Evolutionary conservation across 108 stramenopile genomes (phyloP).

Genomic region (Pseudonitzschia delicatissima): DNA sequence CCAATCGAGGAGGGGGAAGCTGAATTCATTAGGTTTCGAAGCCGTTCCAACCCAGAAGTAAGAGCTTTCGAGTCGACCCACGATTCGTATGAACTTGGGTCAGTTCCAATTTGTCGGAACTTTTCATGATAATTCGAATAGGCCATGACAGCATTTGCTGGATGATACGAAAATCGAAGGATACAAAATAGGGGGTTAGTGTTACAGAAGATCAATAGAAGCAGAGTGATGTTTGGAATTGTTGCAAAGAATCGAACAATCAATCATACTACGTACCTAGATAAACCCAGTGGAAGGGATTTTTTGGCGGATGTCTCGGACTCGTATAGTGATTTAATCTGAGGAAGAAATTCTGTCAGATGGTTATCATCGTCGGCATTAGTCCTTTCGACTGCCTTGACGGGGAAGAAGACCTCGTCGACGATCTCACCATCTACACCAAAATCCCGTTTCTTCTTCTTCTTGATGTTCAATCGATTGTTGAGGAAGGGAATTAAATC

Average conservation of each 20-base stretch:
- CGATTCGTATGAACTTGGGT: slow-evolving; percentile 1
- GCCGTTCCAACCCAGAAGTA: not conserved
- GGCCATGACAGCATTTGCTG: slow-evolving; percentile 10
- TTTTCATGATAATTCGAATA: slow-evolving; percentile 12
- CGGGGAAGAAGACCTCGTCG: not conserved
- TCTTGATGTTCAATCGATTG: not conserved
- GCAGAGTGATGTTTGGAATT: not conserved
- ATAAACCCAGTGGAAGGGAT: slow-evolving; percentile 10
- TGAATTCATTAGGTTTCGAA: not conserved
- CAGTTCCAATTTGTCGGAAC: slow-evolving; percentile 8
- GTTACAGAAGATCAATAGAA: not conserved
- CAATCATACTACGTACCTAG: not conserved
- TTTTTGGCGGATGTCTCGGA: not conserved
- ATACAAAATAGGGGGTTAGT: not conserved
- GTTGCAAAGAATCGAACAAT: not conserved
- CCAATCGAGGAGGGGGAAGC: not conserved
- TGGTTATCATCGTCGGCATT: slow-evolving; percentile 8
- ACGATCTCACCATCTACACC: not conserved
- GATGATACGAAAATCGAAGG: not conserved
- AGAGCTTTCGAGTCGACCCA: slow-evolving; percentile 8
- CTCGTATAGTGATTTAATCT: slow-evolving; percentile 5
- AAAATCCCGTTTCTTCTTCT: not conserved
- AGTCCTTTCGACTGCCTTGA: not conserved
- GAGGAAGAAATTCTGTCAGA: slow-evolving; percentile 8
- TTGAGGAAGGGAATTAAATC: slow-evolving; percentile 4